Percentiles rank a stretch among this genome's conserved stretches.
Evolutionary conservation across 495 filamentous ascomycete species (phyloP).

Genomic region (Penicillium cosmopolitanum): DNA sequence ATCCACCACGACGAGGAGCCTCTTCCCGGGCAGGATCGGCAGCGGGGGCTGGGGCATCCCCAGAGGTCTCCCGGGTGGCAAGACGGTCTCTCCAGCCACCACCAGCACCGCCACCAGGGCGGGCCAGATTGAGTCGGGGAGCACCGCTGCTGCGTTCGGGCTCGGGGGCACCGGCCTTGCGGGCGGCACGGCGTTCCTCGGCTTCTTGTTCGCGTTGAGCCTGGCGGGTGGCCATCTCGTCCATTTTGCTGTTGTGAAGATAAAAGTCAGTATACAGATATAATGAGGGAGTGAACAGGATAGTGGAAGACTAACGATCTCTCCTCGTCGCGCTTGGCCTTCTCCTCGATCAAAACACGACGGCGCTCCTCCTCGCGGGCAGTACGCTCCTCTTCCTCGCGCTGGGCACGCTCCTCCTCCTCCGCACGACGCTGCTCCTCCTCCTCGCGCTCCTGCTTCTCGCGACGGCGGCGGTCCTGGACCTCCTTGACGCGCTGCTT

Average conservation of each 20-base stretch:
- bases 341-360: constrained; percentile 66
- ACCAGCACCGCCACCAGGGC: constrained; percentile 59
- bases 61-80: constrained; percentile 61
- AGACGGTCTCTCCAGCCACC: constrained; percentile 84
- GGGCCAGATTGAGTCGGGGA: constrained; percentile 68
- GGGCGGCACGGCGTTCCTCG: constrained; percentile 57
- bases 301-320: constrained; percentile 58
- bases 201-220: constrained; percentile 71
- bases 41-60: constrained; percentile 34
- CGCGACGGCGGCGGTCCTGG: constrained; percentile 68
- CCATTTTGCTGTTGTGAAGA: constrained; percentile 55
- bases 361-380: constrained; percentile 72
- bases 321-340: constrained; percentile 82
- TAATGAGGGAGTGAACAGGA: constrained; percentile 4
- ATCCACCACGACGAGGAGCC: constrained; percentile 46
- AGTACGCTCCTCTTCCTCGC: constrained; percentile 81
- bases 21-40: constrained; percentile 36
- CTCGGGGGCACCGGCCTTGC: constrained; percentile 39
- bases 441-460: constrained; percentile 82
- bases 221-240: constrained; percentile 66
- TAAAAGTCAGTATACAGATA: constrained; percentile 7
- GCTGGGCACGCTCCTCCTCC: constrained; percentile 78
- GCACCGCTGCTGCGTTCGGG: constrained; percentile 58
- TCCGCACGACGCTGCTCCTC: constrained; percentile 73
- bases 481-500: constrained; percentile 82